Evolutionary conservation across 345 rosid species (phyloP).

Genomic region (Angophora floribunda): DNA sequence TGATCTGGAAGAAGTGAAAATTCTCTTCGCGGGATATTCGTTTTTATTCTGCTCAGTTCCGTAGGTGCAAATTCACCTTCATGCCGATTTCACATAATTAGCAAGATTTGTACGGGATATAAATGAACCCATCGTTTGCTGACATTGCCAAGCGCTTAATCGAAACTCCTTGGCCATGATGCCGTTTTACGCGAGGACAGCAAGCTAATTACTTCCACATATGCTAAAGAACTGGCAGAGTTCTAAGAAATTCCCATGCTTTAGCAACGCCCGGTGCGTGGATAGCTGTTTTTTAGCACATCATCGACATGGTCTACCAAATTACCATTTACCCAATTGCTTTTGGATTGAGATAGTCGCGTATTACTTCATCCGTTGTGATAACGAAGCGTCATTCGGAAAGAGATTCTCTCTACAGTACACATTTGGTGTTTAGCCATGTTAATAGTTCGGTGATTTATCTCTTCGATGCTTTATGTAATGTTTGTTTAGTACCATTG

Average conservation of each 20-base stretch:
- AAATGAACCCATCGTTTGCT: background rate
- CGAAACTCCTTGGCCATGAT: background rate
- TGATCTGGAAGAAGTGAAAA: background rate
- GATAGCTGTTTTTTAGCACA: background rate
- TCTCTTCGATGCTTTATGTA: background rate
- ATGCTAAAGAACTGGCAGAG: background rate
- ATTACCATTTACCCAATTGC: background rate
- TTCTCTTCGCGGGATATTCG: background rate
- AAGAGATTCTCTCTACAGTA: background rate
- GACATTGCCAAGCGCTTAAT: background rate
- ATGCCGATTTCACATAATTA: background rate
- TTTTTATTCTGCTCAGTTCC: background rate
- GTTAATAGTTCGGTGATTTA: background rate
- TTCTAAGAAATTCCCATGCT: background rate
- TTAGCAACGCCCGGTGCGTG: fast-evolving
- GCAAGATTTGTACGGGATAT: background rate
- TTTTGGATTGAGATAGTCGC: background rate
- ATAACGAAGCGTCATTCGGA: too few relatives aligned
- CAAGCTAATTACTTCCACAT: background rate
- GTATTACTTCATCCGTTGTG: too few relatives aligned
- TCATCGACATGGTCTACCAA: background rate
- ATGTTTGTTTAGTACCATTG: background rate
- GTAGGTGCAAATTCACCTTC: background rate
- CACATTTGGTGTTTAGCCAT: background rate
- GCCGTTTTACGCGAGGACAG: background rate